Percentiles rank a stretch among this genome's conserved stretches.
phyloP scores from a whole-genome alignment of 2,329 filamentous ascomycete genomes.

The Fusarium humuli region DNA sequence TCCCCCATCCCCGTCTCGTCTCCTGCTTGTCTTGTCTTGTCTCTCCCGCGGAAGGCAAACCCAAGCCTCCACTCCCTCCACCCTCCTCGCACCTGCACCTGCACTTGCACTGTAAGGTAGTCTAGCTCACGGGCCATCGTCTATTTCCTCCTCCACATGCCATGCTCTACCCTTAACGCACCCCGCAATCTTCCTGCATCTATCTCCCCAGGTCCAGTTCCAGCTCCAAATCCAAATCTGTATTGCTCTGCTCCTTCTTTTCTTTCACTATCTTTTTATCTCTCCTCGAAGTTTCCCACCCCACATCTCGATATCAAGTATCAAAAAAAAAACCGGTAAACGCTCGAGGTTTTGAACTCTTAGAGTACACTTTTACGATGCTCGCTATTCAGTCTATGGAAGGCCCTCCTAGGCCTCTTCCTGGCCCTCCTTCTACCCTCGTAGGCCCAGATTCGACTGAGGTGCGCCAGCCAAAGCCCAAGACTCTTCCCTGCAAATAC shows the following conservation, averaged over 20 bases:
- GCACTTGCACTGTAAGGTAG: neutral
- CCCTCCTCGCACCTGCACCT: constrained; percentile 19
- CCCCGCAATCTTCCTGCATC: constrained; percentile 47
- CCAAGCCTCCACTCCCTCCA: constrained; percentile 12
- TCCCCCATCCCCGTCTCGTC: constrained; percentile 6
- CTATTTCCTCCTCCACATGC: constrained; percentile 46
- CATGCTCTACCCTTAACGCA: constrained; percentile 44
- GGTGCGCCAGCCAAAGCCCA: constrained; percentile 68
- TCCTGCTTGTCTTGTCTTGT: constrained; percentile 11
- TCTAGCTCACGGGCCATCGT: constrained; percentile 43
- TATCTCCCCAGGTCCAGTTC: constrained; percentile 48
- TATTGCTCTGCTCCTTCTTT: constrained; percentile 24
- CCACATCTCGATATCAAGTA: constrained; percentile 32
- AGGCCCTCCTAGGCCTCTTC: constrained; percentile 52
- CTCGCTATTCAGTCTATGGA: constrained; percentile 66
- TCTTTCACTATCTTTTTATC: constrained; percentile 35
- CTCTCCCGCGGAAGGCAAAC: constrained; percentile 20
- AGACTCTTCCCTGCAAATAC: constrained; percentile 71
- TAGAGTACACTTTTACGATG: constrained; percentile 55
- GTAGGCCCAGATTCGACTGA: constrained; percentile 61
- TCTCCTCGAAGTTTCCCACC: constrained; percentile 30
- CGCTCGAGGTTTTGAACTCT: constrained; percentile 31
- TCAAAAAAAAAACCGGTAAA: constrained; percentile 10
- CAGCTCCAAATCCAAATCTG: constrained; percentile 42
- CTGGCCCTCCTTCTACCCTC: constrained; percentile 44